Conservation (phyloP, 257 asterid species). For the Catharanthus roseus region DNA sequence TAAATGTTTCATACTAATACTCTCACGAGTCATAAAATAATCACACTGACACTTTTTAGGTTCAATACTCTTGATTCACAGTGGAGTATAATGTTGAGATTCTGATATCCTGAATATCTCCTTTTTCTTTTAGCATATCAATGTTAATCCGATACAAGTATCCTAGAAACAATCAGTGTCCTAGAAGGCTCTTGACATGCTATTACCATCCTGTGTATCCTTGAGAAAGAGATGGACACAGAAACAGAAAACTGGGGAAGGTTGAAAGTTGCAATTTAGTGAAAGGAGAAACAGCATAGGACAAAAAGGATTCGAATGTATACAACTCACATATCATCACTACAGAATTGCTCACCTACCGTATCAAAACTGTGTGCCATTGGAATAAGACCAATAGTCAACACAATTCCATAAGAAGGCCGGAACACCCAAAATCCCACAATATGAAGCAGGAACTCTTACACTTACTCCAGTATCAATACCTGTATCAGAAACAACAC, state of each 20-base stretch:
- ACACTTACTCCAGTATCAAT: conserved; percentile 95
- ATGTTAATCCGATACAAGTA: background rate
- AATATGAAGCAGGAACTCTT: conserved; percentile 87
- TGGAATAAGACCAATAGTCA: conserved; percentile 61
- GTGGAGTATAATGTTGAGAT: background rate
- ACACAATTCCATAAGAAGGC: conserved; percentile 78
- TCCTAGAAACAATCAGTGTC: background rate
- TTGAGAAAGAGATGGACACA: background rate
- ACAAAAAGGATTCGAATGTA: background rate
- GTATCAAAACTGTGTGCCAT: conserved; percentile 96
- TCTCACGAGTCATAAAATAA: background rate
- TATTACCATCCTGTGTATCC: background rate
- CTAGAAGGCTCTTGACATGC: background rate
- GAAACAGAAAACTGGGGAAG: background rate
- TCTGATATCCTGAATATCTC: background rate
- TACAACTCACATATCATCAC: background rate
- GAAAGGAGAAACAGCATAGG: background rate
- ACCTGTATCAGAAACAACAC: conserved; percentile 35
- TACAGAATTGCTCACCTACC: conserved; percentile 47
- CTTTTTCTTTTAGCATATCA: background rate
- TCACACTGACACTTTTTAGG: background rate
- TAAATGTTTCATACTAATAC: background rate
- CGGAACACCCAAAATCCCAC: conserved; percentile 82
- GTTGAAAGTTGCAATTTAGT: background rate
- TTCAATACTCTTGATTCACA: background rate